phyloP scores from a whole-genome alignment of 2,329 filamentous ascomycete species.

The Venturia asperata region DNA sequence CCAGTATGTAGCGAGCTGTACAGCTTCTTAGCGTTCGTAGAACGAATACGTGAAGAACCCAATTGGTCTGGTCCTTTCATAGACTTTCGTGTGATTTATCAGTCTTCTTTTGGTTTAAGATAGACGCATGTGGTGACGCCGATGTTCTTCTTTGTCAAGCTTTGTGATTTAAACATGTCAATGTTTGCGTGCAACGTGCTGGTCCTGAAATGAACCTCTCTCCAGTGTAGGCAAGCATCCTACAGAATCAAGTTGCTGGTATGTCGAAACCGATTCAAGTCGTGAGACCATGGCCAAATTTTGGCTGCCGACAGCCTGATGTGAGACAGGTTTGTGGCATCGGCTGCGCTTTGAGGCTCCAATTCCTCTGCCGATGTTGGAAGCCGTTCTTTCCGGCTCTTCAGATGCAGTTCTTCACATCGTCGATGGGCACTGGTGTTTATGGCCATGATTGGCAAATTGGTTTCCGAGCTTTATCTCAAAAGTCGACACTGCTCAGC shows the following conservation, averaged over 20 bases:
- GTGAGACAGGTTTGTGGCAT: background rate
- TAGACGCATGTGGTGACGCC: background rate
- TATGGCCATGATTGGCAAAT: background rate
- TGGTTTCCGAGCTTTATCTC: background rate
- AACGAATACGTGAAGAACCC: background rate
- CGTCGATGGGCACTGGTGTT: background rate
- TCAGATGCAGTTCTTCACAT: background rate
- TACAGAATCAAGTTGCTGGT: background rate
- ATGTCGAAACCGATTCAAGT: background rate
- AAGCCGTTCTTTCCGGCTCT: background rate
- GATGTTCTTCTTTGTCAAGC: background rate
- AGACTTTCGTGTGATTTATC: background rate
- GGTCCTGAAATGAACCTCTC: background rate
- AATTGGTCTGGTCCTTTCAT: background rate
- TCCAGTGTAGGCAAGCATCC: background rate
- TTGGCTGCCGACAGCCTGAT: background rate
- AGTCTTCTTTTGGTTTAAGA: background rate
- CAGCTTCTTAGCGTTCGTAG: background rate
- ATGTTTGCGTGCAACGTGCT: background rate
- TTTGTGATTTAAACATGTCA: background rate
- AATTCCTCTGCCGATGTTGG: background rate
- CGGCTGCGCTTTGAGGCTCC: background rate
- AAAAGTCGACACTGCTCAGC: conserved; percentile 7
- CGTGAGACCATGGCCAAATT: background rate
- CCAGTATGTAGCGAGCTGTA: background rate